Evolutionary conservation across 192 early-diverging fungal species (phyloP), one percentile per base, ranked within the genome.

Genomic region (Backusella liffmaniae): DNA sequence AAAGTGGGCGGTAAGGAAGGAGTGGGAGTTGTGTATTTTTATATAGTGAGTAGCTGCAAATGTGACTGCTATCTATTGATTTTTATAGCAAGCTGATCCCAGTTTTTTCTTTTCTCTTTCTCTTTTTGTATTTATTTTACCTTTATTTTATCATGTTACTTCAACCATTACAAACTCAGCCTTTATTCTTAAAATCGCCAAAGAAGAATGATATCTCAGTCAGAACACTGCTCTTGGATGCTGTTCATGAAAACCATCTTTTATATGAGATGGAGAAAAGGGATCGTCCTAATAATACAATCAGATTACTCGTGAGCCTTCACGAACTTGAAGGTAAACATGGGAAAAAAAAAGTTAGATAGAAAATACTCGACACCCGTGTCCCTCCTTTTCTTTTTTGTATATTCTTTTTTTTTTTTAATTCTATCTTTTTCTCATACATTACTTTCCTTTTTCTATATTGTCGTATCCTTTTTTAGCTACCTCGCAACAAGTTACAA

Each of bases 271-370:
- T 74, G 73, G 73, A 74, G 37, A 66, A 65, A 1, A 29, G 73
- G 18, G 74, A 70, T 76, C 74, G 74, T 0, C 74, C 74, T n/a
- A 76, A 68, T 39, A 68, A 51, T 21, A 23, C 68, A 10, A 44
- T 44, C 13, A 67, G 74, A 69, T 23, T 76, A 5, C 36, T 76
- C 9, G 67, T 76, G 8, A 30, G 66, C 23, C 66, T 76, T 26
- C 67, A 76, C 49, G 66, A 76, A 76, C 21, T 76, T 18, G 67
- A 67, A 66, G 74, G 74, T 69, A 76, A 51, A 59, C 53, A 59
- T 59, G 53, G 53, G 53, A 59, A 53, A 53, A 53, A 59, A 23
- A 59, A 3, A 23, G n/a, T 2, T 59, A 59, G 2, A 59, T 59
- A 59, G 53, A 59, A 59, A 59, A 59, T 23, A 21, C 12, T 26